Evolutionary conservation across 257 asterid genomes (phyloP).

Genomic region (Solanum megistacrolobum): DNA sequence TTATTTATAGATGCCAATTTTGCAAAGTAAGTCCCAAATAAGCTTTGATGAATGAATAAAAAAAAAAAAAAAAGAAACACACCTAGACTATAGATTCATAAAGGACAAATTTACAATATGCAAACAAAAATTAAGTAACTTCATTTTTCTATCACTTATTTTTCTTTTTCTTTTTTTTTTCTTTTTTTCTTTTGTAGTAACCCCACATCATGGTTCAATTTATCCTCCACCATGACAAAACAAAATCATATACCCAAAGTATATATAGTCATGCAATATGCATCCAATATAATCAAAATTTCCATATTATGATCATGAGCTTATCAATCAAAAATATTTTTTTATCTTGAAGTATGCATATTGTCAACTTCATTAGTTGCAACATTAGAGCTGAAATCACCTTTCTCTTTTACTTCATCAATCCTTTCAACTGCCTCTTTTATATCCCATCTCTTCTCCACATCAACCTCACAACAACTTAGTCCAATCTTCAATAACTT

Average conservation of each 20-base stretch:
- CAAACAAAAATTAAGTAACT: not conserved
- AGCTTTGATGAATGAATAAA: not conserved
- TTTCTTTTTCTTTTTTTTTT: not conserved
- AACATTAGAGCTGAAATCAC: conserved; percentile 30
- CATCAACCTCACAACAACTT: conserved; percentile 43
- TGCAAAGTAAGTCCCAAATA: not conserved
- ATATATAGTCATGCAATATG: not conserved
- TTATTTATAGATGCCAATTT: not conserved
- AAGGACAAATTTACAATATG: not conserved
- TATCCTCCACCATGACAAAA: not conserved
- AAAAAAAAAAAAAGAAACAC: not conserved
- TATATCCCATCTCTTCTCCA: conserved; percentile 57
- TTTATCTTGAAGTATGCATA: conserved; percentile 42
- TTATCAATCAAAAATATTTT: not conserved
- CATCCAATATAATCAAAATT: not conserved
- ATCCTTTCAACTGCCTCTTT: conserved; percentile 47
- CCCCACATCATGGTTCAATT: not conserved
- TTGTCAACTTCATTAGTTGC: conserved; percentile 38
- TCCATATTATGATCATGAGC: not conserved
- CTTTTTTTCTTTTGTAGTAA: not conserved
- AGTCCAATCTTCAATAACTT: conserved; percentile 59
- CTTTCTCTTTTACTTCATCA: conserved; percentile 53
- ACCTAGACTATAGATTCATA: conserved; percentile 1
- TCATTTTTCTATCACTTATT: not conserved
- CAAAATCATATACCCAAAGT: not conserved